Conservation (phyloP, 345 rosid genomes). For the Streptanthus diversifolius region DNA sequence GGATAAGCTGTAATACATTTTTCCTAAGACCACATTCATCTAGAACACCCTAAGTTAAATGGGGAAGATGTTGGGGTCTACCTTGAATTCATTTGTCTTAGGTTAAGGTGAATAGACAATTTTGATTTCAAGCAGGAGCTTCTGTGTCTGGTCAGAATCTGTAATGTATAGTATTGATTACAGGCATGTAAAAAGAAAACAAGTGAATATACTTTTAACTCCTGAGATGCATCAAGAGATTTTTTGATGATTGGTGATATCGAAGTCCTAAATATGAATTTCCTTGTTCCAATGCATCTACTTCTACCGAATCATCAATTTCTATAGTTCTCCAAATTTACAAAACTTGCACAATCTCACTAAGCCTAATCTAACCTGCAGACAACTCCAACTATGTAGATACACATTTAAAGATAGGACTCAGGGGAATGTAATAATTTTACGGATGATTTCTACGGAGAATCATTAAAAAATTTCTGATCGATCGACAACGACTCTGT, state of each 20-base stretch:
- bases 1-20: not conserved
- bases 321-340: not conserved
- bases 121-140: slow-evolving; percentile 20
- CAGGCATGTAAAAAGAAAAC: slow-evolving; percentile 1
- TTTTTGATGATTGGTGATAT: not conserved
- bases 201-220: not conserved
- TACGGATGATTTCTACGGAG: too few species aligned
- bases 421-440: too few species aligned
- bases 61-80: not conserved
- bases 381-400: not conserved
- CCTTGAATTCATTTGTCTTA: slow-evolving; percentile 1
- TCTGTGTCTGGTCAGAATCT: slow-evolving; percentile 16
- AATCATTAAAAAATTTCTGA: not conserved
- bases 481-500: not conserved
- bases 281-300: not conserved
- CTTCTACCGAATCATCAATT: not conserved
- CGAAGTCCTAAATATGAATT: not conserved
- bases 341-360: not conserved
- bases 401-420: not conserved
- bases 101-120: slow-evolving; percentile 22
- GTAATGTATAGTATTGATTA: slow-evolving; percentile 26
- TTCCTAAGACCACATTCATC: not conserved
- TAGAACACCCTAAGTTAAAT: not conserved
- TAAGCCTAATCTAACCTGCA: not conserved
- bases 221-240: slow-evolving; percentile 23